phyloP scores from a whole-genome alignment of 1,284 basidiomycete genomes.

The Sphaerobolus stellatus region DNA sequence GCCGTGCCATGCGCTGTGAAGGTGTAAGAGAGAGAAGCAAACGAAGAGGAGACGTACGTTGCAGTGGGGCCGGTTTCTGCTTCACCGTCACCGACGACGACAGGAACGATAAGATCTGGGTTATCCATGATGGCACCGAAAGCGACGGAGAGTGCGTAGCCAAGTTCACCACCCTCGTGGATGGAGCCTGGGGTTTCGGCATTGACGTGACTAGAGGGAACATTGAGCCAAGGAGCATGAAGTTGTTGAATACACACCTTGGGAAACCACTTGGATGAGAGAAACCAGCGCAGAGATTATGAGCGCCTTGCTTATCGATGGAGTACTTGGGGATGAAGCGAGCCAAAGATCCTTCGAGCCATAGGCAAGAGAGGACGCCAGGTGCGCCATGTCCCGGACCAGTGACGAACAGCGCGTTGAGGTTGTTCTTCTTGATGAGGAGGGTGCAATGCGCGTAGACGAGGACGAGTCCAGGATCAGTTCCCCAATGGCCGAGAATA shows the following conservation, averaged over 20 bases:
- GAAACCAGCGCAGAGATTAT: constrained; percentile 64
- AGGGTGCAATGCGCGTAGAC: constrained; percentile 81
- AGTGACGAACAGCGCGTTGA: constrained; percentile 69
- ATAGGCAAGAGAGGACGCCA: constrained; percentile 75
- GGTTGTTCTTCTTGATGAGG: constrained; percentile 61
- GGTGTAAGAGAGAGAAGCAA: background rate
- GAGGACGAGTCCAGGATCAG: constrained; percentile 75
- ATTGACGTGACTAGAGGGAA: constrained; percentile 58
- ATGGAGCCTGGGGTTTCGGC: constrained; percentile 84
- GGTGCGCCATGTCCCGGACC: constrained; percentile 83
- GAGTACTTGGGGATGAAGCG: constrained; percentile 73
- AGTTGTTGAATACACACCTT: constrained; percentile 38
- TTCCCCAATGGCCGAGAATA: constrained; percentile 77
- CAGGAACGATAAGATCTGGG: constrained; percentile 77
- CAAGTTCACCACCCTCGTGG: constrained; percentile 90
- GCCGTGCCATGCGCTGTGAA: constrained; percentile 68
- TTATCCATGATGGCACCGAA: constrained; percentile 89
- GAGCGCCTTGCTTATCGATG: constrained; percentile 61
- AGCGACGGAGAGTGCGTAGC: constrained; percentile 80
- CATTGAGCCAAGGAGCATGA: background rate
- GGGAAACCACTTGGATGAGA: constrained; percentile 68
- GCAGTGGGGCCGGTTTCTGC: constrained; percentile 85
- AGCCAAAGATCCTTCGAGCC: constrained; percentile 78
- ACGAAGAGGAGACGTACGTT: constrained; percentile 32
- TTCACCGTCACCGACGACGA: constrained; percentile 85